A percentile compares a stretch with the other conserved stretches of the same genome.
phyloP scores from a whole-genome alignment of 495 filamentous ascomycete genomes.

The Pseudevernia furfuracea region DNA sequence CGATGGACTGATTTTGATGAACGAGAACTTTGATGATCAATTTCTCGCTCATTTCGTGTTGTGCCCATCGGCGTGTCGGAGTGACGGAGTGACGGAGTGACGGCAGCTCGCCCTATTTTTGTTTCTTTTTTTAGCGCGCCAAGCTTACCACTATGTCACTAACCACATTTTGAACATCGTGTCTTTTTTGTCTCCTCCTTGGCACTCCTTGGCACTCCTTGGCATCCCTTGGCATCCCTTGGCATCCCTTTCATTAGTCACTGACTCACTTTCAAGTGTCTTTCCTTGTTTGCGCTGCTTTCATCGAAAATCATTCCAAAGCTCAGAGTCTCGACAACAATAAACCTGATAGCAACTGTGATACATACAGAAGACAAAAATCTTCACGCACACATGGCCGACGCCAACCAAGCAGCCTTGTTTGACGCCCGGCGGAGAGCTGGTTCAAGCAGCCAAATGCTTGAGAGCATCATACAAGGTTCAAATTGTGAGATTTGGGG shows the following conservation, averaged over 20 bases:
- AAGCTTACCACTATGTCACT: background rate
- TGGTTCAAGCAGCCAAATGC: conserved; percentile 71
- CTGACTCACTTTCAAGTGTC: too few relatives aligned
- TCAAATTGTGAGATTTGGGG: conserved; percentile 70
- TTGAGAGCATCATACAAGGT: conserved; percentile 91
- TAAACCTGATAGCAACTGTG: background rate
- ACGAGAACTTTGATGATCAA: background rate
- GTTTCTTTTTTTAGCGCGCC: background rate
- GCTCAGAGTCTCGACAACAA: background rate
- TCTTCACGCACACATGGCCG: conserved; percentile 13
- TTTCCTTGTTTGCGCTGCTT: background rate
- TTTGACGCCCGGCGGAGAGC: conserved; percentile 50
- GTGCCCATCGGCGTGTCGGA: background rate
- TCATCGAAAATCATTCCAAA: background rate
- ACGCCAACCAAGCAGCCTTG: conserved; percentile 36
- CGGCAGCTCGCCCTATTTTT: background rate
- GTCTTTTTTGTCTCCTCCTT: background rate
- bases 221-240: background rate
- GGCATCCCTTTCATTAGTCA: background rate
- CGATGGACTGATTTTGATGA: background rate
- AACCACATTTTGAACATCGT: background rate
- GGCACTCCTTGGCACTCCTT: background rate
- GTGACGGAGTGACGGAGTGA: background rate
- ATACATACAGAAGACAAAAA: too few relatives aligned
- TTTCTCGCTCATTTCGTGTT: too few relatives aligned